These are phyloP conservation scores for Alloteropsis angusta DNA, from an alignment of 202 grass and related monocot genomes.

Conservation along the genomic window DNA sequence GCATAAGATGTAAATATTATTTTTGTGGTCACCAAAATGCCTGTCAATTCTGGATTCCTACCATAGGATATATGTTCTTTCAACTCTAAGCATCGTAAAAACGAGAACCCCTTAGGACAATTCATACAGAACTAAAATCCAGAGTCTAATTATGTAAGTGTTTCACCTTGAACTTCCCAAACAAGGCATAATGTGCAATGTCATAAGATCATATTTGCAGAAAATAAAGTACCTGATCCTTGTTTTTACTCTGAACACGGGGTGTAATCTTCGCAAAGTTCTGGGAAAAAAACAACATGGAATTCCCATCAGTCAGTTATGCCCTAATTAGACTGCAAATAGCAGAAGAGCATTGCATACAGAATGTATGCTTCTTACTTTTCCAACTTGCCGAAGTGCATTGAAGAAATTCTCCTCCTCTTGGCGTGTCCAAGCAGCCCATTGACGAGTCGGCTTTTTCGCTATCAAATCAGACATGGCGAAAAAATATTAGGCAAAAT, in stretches of 20 bases:
- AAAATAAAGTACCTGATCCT: constrained; percentile 76
- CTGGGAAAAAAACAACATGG: constrained; percentile 27
- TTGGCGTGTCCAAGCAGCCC: constrained; percentile 95
- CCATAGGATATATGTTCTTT: background rate
- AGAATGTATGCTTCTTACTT: constrained; percentile 46
- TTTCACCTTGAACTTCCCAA: background rate
- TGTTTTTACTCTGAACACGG: constrained; percentile 98
- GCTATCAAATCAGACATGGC: constrained; percentile 20
- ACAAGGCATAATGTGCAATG: background rate
- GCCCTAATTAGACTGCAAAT: constrained; percentile 13
- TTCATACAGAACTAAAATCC: background rate
- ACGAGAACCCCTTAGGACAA: background rate
- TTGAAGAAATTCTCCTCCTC: constrained; percentile 98
- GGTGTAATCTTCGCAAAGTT: constrained; percentile 98
- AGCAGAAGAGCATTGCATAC: constrained; percentile 17
- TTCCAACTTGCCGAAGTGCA: constrained; percentile 96
- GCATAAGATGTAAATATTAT: background rate
- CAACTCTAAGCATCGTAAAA: background rate
- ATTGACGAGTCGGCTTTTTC: constrained; percentile 74
- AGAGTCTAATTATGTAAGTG: background rate
- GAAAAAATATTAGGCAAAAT: constrained; percentile 9
- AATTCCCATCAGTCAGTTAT: constrained; percentile 28
- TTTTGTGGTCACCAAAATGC: background rate
- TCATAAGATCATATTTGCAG: constrained; percentile 9
- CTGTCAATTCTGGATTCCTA: background rate